Base-by-base conservation (phyloP, 2,329 filamentous ascomycete genomes). In the Penicillium sp. region DNA sequence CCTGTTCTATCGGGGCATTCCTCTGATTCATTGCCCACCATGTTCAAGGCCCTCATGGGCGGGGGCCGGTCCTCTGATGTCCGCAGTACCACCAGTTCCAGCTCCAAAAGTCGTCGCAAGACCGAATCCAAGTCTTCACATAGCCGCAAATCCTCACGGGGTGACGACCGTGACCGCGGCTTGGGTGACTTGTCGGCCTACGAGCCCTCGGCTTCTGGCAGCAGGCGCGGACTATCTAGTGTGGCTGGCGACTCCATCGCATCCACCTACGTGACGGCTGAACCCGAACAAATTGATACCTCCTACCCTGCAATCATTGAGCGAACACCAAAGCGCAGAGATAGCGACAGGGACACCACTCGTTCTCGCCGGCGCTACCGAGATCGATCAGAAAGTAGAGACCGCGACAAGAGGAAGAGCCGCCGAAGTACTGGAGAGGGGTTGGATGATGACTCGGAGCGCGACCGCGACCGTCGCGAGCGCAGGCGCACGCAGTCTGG, bases 121-220 rank as follows among this genome's bases (percentile, higher is more conserved):
- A 55, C 62, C 27, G 58, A 66, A 43, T 65, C 63, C 31, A 69
- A 66, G 56, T 69, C 66, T 18, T 63, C 64, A 47, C 63, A 65
- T 40, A 67, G 65, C 53, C 68, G 65, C 57, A 73, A 69, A 60
- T 67, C 70, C 48, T 62, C 72, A 66, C 69, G 71, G 66, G 68
- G 69, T 72, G 72, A 75, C 68, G 72, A 74, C 67, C 72, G 72
- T 69, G 71, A 70, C 49, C 67, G 69, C 47, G 70, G 66, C 49
- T 58, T 71, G 56, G 67, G 64, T 46, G 67, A 70, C 54, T 51
- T 67, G 55, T 57, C 61, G 18, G 48, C 58, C 46, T 65, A 66
- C 47, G 46, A 61, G 38, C 56, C 61, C 8, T 58, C 63, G 12
- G 46, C 54, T 38, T 58, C 55, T 40, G 58, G 59, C 42, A 64